These are phyloP conservation scores for Phyllosticta citriasiana DNA, from an alignment of 2,329 filamentous ascomycete species.

Conservation along the genomic window DNA sequence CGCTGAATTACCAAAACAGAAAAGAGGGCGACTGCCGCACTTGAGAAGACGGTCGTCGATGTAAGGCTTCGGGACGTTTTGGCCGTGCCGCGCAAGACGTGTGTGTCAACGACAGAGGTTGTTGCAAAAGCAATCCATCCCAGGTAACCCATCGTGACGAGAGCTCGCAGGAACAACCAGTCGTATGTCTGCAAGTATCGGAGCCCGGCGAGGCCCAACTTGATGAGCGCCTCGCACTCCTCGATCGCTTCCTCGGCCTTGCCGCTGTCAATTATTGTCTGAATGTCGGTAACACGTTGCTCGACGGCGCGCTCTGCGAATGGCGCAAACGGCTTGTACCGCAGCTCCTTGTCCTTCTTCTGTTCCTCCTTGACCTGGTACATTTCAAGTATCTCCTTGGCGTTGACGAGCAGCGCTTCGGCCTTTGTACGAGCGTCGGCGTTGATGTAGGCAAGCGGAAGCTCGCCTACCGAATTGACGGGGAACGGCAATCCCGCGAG, in stretches of 20 bases:
- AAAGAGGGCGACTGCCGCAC: conserved; percentile 64
- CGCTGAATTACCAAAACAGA: conserved; percentile 70
- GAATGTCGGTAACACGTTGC: conserved; percentile 57
- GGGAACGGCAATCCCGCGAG: conserved; percentile 81
- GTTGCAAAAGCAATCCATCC: conserved; percentile 93
- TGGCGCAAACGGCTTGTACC: conserved; percentile 64
- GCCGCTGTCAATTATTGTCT: conserved; percentile 53
- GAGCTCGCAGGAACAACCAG: conserved; percentile 84
- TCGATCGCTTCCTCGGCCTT: conserved; percentile 69
- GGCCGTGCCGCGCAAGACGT: conserved; percentile 66
- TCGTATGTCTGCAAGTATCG: conserved; percentile 97
- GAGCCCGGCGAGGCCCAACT: conserved; percentile 67
- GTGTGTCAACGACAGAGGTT: conserved; percentile 77
- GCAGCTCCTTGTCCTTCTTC: conserved; percentile 65
- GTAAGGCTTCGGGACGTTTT: conserved; percentile 52
- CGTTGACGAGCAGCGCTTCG: conserved; percentile 73
- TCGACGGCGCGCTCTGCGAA: conserved; percentile 58
- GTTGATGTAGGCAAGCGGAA: conserved; percentile 74
- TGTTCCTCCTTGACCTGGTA: conserved; percentile 86
- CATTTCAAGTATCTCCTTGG: conserved; percentile 84
- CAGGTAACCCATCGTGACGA: conserved; percentile 83
- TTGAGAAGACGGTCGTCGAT: conserved; percentile 60
- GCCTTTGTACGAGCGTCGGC: conserved; percentile 68
- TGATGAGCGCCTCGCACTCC: conserved; percentile 66
- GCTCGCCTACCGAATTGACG: conserved; percentile 89